phyloP scores from a whole-genome alignment of 441 rosid genomes.

The Gossypium trilobum region DNA sequence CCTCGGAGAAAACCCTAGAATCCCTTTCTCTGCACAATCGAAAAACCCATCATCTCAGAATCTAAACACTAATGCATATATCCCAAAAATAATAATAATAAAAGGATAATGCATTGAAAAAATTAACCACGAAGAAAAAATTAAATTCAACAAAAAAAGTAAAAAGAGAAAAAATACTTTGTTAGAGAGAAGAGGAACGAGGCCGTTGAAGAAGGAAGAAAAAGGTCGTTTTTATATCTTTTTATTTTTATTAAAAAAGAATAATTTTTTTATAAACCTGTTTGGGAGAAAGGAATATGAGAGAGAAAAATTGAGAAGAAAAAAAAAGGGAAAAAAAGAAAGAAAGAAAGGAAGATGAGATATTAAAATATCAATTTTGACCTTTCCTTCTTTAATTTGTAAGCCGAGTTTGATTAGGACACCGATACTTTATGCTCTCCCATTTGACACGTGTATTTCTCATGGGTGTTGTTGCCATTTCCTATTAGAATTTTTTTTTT shows the following conservation, averaged over 20 bases:
- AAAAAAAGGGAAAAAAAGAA: not conserved
- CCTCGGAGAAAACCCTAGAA: slow-evolving; percentile 27
- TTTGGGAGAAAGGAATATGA: not conserved
- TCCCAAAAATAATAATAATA: slow-evolving; percentile 1
- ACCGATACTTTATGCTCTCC: not conserved
- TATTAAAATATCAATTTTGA: slow-evolving; percentile 10
- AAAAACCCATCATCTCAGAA: slow-evolving; percentile 35
- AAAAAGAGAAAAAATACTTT: not conserved
- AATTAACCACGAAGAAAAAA: slow-evolving; percentile 9
- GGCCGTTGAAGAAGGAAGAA: slow-evolving; percentile 9
- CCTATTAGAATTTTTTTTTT: not conserved
- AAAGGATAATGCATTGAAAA: slow-evolving; percentile 4
- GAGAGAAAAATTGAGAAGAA: not conserved
- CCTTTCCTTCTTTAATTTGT: not conserved
- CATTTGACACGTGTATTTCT: not conserved
- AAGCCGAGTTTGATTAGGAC: not conserved
- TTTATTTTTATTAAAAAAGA: not conserved
- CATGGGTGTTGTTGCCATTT: slow-evolving; percentile 15
- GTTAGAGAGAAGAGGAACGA: slow-evolving; percentile 12
- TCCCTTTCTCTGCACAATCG: slow-evolving; percentile 21
- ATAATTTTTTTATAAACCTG: not conserved
- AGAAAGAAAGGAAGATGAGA: not conserved
- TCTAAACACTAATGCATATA: slow-evolving; percentile 32
- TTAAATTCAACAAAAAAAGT: not conserved
- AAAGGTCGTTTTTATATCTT: not conserved